Conservation (phyloP, 768 basidiomycete species). For the Pisolithus orientalis region DNA sequence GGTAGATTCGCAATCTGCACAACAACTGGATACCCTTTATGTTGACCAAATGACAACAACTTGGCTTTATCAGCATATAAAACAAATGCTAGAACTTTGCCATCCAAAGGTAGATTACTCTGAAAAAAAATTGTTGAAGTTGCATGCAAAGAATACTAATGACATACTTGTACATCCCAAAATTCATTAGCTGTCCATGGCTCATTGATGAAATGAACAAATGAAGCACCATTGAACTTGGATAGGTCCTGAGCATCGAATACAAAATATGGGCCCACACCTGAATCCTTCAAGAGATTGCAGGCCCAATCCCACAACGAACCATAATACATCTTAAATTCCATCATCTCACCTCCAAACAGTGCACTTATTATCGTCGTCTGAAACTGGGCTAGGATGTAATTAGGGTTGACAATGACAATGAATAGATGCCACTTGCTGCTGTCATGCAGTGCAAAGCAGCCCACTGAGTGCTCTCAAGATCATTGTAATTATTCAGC, state of each 20-base stretch:
- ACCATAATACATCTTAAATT: background rate
- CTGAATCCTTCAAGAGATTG: background rate
- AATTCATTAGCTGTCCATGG: constrained; percentile 5
- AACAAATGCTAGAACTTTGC: no score
- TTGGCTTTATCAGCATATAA: no score
- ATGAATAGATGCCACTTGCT: background rate
- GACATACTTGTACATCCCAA: background rate
- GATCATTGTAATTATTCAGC: background rate
- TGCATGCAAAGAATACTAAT: background rate
- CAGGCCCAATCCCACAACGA: constrained; percentile 1
- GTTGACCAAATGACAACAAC: no score
- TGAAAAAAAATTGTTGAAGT: background rate
- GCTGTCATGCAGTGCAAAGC: background rate
- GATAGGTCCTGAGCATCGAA: constrained; percentile 1
- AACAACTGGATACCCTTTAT: no score
- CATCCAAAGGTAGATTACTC: no score
- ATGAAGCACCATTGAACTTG: background rate
- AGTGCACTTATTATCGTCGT: no score
- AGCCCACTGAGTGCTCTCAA: background rate
- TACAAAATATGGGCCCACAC: background rate
- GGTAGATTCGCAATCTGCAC: no score
- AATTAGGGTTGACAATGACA: no score
- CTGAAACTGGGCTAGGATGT: no score
- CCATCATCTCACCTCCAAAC: background rate
- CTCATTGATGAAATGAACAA: constrained; percentile 3